These are phyloP conservation scores for Candida succiphila DNA, from an alignment of 805 yeast genomes.

Conservation along the genomic window DNA sequence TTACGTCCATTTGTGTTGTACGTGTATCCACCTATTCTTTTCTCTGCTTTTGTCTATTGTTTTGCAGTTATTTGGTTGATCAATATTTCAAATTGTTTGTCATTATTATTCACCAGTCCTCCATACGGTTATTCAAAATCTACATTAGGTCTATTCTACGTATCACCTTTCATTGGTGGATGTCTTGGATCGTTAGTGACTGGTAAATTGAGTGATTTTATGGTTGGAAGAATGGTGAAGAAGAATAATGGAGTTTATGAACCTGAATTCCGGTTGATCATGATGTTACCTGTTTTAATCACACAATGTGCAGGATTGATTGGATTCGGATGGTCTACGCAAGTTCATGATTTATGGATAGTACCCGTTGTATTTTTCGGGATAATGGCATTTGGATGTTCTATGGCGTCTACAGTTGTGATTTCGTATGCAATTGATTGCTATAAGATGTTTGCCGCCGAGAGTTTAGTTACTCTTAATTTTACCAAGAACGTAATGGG, in stretches of 20 bases:
- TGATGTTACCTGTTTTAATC: slow-evolving; percentile 40
- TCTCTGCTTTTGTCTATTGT: slow-evolving; percentile 41
- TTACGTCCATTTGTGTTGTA: slow-evolving; percentile 43
- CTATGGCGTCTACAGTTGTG: slow-evolving; percentile 51
- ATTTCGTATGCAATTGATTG: slow-evolving; percentile 51
- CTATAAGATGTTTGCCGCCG: slow-evolving; percentile 47
- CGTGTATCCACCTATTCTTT: slow-evolving; percentile 40
- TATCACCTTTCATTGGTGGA: slow-evolving; percentile 50
- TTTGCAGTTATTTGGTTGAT: slow-evolving; percentile 57
- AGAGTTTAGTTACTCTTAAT: slow-evolving; percentile 47
- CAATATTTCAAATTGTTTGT: slow-evolving; percentile 46
- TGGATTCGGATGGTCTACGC: slow-evolving; percentile 56
- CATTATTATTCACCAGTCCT: slow-evolving; percentile 32
- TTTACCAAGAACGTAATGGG: slow-evolving; percentile 45
- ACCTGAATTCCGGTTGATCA: slow-evolving; percentile 49
- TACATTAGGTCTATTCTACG: slow-evolving; percentile 42
- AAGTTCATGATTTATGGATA: slow-evolving; percentile 37
- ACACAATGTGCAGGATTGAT: slow-evolving; percentile 39
- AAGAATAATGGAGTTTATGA: slow-evolving; percentile 47
- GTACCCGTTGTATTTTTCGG: slow-evolving; percentile 51
- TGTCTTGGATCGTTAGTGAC: slow-evolving; percentile 44
- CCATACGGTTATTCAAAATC: slow-evolving; percentile 37
- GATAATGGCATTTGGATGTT: slow-evolving; percentile 47
- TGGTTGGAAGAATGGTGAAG: slow-evolving; percentile 34
- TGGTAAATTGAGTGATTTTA: slow-evolving; percentile 37